phyloP scores from a whole-genome alignment of 176 grass and related monocot genomes.

The Luzula sylvatica region DNA sequence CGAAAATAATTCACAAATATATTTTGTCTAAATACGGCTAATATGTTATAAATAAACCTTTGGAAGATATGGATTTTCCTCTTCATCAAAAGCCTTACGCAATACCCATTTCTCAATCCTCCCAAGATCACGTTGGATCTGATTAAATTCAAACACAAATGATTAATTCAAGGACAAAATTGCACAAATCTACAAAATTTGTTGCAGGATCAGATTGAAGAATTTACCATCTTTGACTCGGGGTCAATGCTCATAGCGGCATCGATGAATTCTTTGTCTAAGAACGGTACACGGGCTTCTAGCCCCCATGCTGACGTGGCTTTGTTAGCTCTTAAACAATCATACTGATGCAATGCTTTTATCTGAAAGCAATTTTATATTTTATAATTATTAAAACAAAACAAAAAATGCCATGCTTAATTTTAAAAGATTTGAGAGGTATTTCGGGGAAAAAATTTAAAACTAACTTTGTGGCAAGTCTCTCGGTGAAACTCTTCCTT shows the following conservation, averaged over 20 bases:
- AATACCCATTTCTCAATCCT: slow-evolving; percentile 81
- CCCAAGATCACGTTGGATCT: slow-evolving; percentile 57
- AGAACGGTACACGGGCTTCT: slow-evolving; percentile 67
- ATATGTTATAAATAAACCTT: slow-evolving; percentile 33
- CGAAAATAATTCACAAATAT: neutral
- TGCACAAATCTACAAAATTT: neutral
- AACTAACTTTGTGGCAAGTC: slow-evolving; percentile 51
- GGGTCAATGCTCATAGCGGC: slow-evolving; percentile 68
- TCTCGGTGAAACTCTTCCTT: slow-evolving; percentile 73
- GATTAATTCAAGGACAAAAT: neutral
- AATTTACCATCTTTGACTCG: slow-evolving; percentile 62
- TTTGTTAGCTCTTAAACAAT: slow-evolving; percentile 85
- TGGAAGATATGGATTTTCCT: slow-evolving; percentile 54
- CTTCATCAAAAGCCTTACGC: slow-evolving; percentile 74
- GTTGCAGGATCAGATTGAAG: neutral
- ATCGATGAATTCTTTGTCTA: slow-evolving; percentile 80
- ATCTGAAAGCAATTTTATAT: slow-evolving; percentile 32
- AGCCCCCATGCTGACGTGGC: slow-evolving; percentile 77
- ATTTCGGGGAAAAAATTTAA: no score
- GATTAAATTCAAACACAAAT: slow-evolving; percentile 10
- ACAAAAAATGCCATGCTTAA: no score
- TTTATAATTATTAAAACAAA: no score
- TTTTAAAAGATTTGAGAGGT: no score
- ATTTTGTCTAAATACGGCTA: neutral
- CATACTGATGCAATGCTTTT: slow-evolving; percentile 78